These are phyloP conservation scores for Saccharum hybrid DNA, from an alignment of 202 grass and related monocot genomes.

Conservation along the genomic window DNA sequence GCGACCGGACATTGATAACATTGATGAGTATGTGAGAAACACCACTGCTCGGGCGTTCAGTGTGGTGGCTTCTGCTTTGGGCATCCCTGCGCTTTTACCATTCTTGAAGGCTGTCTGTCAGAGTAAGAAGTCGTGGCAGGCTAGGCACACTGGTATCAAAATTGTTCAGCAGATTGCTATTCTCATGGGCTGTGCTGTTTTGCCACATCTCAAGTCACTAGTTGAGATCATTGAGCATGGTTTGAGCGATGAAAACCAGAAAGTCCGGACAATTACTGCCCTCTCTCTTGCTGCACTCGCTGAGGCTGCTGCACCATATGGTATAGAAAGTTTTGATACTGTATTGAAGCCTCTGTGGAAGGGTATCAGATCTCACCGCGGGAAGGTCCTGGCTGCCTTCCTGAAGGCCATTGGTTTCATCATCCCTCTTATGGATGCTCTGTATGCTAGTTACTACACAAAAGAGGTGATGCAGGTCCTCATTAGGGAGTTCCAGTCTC, in stretches of 20 bases:
- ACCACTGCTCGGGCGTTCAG: slow-evolving; percentile 94
- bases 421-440: slow-evolving; percentile 95
- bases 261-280: slow-evolving; percentile 95
- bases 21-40: slow-evolving; percentile 98
- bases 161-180: slow-evolving; percentile 98
- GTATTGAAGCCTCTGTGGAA: slow-evolving; percentile 98
- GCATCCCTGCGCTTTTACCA: slow-evolving; percentile 88
- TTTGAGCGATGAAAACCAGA: slow-evolving; percentile 93
- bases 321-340: slow-evolving; percentile 97
- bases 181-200: slow-evolving; percentile 97
- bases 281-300: slow-evolving; percentile 94
- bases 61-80: slow-evolving; percentile 96
- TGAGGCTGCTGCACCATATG: slow-evolving; percentile 91
- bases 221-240: slow-evolving; percentile 99
- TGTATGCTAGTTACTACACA: slow-evolving; percentile 98
- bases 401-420: slow-evolving; percentile 96
- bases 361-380: slow-evolving; percentile 87
- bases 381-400: slow-evolving; percentile 93
- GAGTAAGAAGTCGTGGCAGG: slow-evolving; percentile 99
- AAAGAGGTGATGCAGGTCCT: slow-evolving; percentile 93
- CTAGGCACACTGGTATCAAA: slow-evolving; percentile 97
- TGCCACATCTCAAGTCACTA: slow-evolving; percentile 89
- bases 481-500: slow-evolving; percentile 93
- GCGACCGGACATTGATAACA: slow-evolving; percentile 97
- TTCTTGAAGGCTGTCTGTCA: slow-evolving; percentile 99